phyloP scores from a whole-genome alignment of 352 stramenopile species.

The Blastocystis sp. region DNA sequence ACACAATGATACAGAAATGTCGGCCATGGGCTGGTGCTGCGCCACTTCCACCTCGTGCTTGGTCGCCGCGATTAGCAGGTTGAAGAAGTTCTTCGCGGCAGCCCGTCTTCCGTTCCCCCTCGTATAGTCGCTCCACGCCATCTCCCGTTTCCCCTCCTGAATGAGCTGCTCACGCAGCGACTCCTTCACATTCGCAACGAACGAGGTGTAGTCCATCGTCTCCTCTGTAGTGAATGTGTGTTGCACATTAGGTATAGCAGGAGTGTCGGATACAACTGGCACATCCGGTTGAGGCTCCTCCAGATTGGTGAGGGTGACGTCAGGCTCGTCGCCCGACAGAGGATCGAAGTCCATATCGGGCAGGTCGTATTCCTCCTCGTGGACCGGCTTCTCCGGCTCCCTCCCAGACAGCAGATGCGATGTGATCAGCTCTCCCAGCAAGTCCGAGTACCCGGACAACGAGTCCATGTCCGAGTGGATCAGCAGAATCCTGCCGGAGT shows the following conservation, averaged over 20 bases:
- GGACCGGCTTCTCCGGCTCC: not conserved
- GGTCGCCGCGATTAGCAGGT: not conserved
- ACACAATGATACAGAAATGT: constrained; percentile 18
- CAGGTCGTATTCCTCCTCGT: not conserved
- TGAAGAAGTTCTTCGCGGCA: constrained; percentile 10
- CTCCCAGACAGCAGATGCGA: not conserved
- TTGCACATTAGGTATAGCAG: too few species aligned
- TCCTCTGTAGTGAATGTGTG: not conserved
- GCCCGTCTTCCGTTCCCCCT: not conserved
- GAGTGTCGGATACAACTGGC: not conserved
- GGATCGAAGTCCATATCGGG: constrained; percentile 32
- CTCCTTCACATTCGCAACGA: not conserved
- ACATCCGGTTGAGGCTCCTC: not conserved
- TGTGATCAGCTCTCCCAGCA: not conserved
- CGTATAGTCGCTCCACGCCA: not conserved
- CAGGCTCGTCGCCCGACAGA: not conserved
- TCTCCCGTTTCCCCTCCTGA: not conserved
- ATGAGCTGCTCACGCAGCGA: not conserved
- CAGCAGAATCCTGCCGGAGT: not conserved
- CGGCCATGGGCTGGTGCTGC: not conserved
- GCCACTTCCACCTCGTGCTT: not conserved
- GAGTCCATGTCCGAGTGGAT: not conserved
- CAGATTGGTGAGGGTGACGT: not conserved
- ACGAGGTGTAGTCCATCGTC: not conserved
- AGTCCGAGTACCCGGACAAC: not conserved